Conservation (phyloP, 805 yeast genomes). For the Yamadazyma akitaensis region DNA sequence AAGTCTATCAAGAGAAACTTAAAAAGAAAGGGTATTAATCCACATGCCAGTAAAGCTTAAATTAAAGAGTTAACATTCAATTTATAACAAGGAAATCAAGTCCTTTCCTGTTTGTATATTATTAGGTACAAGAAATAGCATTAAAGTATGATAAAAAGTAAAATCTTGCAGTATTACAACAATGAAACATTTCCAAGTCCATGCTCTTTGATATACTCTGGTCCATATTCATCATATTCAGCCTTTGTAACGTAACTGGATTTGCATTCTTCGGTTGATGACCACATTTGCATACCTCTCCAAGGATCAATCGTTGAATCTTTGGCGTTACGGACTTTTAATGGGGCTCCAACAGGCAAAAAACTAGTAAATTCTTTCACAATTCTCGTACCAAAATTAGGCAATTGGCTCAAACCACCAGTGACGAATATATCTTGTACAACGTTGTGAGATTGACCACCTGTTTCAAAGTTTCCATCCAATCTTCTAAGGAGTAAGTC, state of each 20-base stretch:
- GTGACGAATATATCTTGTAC: constrained; percentile 72
- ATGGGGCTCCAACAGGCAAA: constrained; percentile 63
- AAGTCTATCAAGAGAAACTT: constrained; percentile 62
- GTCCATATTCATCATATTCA: constrained; percentile 86
- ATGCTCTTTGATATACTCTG: constrained; percentile 86
- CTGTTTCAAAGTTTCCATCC: constrained; percentile 50
- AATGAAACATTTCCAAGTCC: constrained; percentile 60
- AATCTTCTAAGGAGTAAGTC: constrained; percentile 61
- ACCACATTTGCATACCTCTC: constrained; percentile 90
- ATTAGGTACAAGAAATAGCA: constrained; percentile 5
- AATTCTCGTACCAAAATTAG: constrained; percentile 67
- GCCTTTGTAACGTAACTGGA: constrained; percentile 54
- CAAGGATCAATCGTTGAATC: constrained; percentile 82
- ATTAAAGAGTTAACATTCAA: background rate
- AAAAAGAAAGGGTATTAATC: constrained; percentile 72
- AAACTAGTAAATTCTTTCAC: constrained; percentile 62
- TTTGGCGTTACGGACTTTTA: constrained; percentile 58
- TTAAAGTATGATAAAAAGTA: background rate
- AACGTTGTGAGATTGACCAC: constrained; percentile 51
- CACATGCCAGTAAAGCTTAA: constrained; percentile 29
- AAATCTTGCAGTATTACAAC: background rate
- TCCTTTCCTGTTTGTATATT: constrained; percentile 9
- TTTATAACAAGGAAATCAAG: background rate
- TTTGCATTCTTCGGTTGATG: constrained; percentile 45
- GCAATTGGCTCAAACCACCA: constrained; percentile 76